These are phyloP conservation scores for Teunomyces funiuensis DNA, from an alignment of 805 yeast genomes.

Conservation along the genomic window DNA sequence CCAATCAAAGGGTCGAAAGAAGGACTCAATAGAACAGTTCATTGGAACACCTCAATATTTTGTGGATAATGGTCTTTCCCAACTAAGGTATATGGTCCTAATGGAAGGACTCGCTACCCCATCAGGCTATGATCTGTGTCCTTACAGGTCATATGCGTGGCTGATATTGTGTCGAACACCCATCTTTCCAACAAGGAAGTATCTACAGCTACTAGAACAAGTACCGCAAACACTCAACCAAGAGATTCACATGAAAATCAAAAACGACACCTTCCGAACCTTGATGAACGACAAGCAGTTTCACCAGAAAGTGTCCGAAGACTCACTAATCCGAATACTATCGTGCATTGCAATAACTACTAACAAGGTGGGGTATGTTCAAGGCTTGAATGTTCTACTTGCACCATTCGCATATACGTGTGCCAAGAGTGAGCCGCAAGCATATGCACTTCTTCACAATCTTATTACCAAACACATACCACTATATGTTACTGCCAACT, in stretches of 20 bases:
- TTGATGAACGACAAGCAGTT: conserved; percentile 71
- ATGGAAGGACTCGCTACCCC: conserved; percentile 43
- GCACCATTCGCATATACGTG: conserved; percentile 81
- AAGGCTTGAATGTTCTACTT: conserved; percentile 83
- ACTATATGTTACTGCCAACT: conserved; percentile 69
- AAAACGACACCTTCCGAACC: conserved; percentile 84
- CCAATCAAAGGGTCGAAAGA: conserved; percentile 37
- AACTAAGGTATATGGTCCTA: conserved; percentile 43
- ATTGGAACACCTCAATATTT: conserved; percentile 45
- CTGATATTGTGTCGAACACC: conserved; percentile 67
- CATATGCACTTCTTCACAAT: conserved; percentile 67
- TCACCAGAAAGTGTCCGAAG: conserved; percentile 66
- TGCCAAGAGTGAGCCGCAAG: conserved; percentile 77
- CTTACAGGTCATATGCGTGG: conserved; percentile 79
- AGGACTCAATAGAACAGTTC: conserved; percentile 56
- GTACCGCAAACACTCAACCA: conserved; percentile 51
- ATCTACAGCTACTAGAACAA: conserved; percentile 47
- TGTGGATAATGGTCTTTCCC: conserved; percentile 49
- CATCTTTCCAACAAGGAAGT: conserved; percentile 55
- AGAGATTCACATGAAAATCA: conserved; percentile 63
- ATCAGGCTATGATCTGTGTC: conserved; percentile 52
- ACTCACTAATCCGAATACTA: conserved; percentile 62
- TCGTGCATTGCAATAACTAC: conserved; percentile 65
- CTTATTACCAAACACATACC: conserved; percentile 69
- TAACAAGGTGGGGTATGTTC: conserved; percentile 61